Percentiles rank a stretch among this genome's conserved stretches.
phyloP scores from a whole-genome alignment of 75 land plant genomes.

The Azolla pinnata region DNA sequence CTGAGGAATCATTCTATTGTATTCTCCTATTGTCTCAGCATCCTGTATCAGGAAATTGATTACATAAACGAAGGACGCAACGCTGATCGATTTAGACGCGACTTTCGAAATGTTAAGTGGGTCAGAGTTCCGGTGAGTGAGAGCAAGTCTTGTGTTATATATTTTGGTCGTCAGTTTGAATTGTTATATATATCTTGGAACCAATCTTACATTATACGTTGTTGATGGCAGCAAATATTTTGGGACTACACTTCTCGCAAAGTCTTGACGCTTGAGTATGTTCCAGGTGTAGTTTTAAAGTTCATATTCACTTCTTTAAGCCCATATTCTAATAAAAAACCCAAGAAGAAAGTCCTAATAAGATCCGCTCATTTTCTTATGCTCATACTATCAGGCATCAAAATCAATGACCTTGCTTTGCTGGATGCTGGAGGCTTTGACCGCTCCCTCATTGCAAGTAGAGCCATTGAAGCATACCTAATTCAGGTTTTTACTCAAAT shows the following conservation, averaged over 20 bases:
- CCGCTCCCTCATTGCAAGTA: constrained; percentile 58
- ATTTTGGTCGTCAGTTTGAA: background rate
- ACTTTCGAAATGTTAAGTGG: constrained; percentile 93
- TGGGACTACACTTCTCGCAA: constrained; percentile 88
- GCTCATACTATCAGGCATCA: constrained; percentile 68
- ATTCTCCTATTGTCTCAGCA: constrained; percentile 38
- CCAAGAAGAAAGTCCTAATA: too few species aligned
- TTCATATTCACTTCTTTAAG: background rate
- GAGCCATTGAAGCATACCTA: constrained; percentile 84
- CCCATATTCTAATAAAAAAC: too few species aligned
- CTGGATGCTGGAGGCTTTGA: constrained; percentile 52
- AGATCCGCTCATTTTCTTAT: too few species aligned
- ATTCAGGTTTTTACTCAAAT: constrained; percentile 50
- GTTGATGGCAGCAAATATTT: constrained; percentile 43
- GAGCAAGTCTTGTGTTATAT: background rate
- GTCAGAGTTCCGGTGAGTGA: constrained; percentile 89
- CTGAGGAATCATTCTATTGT: background rate
- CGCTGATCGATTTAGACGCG: constrained; percentile 87
- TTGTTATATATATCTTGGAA: constrained; percentile 1
- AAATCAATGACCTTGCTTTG: constrained; percentile 57
- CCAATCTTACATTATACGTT: constrained; percentile 5
- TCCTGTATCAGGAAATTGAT: constrained; percentile 91
- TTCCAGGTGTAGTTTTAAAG: constrained; percentile 45
- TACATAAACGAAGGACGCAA: constrained; percentile 96
- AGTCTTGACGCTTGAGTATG: constrained; percentile 87